Evolutionary conservation across 1,284 basidiomycete genomes (phyloP).

Genomic region (Uromyces viciae-fabae): DNA sequence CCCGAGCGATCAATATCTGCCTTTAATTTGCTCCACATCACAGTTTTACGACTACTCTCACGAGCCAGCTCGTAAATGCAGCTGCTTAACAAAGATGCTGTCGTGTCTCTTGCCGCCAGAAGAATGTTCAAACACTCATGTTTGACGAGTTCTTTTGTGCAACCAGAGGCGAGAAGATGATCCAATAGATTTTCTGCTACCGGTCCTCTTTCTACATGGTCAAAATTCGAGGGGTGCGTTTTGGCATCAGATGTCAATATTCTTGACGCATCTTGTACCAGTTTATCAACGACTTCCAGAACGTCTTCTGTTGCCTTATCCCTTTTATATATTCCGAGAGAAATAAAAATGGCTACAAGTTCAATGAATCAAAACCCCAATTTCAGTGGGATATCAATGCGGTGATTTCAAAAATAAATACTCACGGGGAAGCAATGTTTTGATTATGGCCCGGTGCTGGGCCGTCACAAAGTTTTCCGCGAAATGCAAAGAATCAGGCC

Average conservation of each 20-base stretch:
- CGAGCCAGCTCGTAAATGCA: conserved; percentile 66
- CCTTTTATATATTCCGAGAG: background rate
- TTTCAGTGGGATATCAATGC: background rate
- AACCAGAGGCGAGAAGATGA: conserved; percentile 32
- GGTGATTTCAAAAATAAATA: background rate
- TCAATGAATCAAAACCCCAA: background rate
- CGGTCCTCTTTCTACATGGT: background rate
- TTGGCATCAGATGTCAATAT: background rate
- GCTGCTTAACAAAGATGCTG: conserved; percentile 64
- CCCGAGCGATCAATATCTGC: conserved; percentile 59
- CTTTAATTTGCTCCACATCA: conserved; percentile 64
- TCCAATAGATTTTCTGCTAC: conserved; percentile 26
- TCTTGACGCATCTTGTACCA: conserved; percentile 17
- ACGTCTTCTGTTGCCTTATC: conserved; percentile 23
- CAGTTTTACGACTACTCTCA: conserved; percentile 61
- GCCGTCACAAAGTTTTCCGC: conserved; percentile 27
- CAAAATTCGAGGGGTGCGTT: background rate
- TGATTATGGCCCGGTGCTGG: conserved; percentile 25
- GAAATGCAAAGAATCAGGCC: conserved; percentile 14
- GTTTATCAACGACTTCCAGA: conserved; percentile 5
- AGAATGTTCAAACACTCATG: conserved; percentile 71
- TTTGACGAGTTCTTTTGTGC: conserved; percentile 58
- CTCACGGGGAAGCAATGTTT: conserved; percentile 21
- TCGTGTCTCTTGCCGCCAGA: conserved; percentile 66
- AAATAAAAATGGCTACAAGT: conserved; percentile 14